Evolutionary conservation across 169 alveolate species (phyloP), one percentile per base, ranked within the genome.

Genomic region (Plasmodium vivax): DNA sequence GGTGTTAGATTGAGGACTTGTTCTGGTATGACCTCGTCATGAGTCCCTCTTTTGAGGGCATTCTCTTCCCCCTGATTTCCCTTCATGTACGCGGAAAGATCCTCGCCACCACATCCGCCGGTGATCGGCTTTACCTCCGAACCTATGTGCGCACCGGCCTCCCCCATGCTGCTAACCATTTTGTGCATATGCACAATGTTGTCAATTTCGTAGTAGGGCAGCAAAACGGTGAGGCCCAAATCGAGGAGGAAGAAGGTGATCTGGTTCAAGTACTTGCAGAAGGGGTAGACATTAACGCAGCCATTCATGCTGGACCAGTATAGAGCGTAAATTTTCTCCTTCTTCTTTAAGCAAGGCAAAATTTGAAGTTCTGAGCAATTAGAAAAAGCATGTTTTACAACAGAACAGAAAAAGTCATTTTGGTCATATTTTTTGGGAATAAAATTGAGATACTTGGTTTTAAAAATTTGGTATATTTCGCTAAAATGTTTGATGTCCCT

Each of bases 161-260:
- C 83, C 16, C 14, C 36, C 7, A 30, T 9, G 19, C 47, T 51
- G 45, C 23, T 80, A 23, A 90, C 51, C 79, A 38, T 58, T 90
- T 90, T 90, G 41, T 90, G 94, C 71, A 90, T 38, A 45, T 90
- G 94, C 8, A 74, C 54, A 68, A 90, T 68, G 45, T 90, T 90
- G 23, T 90, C 94, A 62, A 90, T 90, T 90, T 90, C 94, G 56
- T 80, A 90, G 74, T 80, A 90, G 38, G 94, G 94, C 19, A 90
- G 36, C n/a, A 90, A 43, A 80, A 90, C 73, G 19, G 83, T 90
- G 56, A 90, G 41, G 36, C 94, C 94, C 23, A 90, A 71, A 71
- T 90, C 94, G 32, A 90, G 43, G 34, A 90, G 45, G 54, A 90
- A 90, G 58, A 90, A 90, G n/a, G 94, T 90, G n/a, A 90, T n/a